Evolutionary conservation across 345 rosid species (phyloP), one percentile per base, ranked within the genome.

Genomic region (Melastoma malabathricum): DNA sequence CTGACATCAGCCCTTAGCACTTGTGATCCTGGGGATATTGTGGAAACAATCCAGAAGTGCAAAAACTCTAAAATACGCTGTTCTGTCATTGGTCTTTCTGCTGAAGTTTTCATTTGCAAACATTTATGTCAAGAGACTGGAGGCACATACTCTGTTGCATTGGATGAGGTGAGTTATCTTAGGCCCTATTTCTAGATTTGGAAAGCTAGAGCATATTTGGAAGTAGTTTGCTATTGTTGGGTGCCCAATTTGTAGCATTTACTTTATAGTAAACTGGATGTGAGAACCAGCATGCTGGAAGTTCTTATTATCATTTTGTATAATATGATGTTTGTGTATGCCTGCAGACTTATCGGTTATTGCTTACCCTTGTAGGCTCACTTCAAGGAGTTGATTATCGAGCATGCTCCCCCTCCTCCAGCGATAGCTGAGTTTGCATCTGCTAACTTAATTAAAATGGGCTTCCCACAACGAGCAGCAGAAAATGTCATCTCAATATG

Each of bases 341-440:
- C 31, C 31, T 27, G 31, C 3, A 6, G 3, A 3, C 20, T 16
- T 56, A 1, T 44, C 15, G n/a, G 43, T 46, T 6, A 71, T 13
- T 55, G 7, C 20, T 56, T 50, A 46, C 56, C 34, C 29, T 15
- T 50, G 59, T 70, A 87, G 96, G 68, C 68, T 34, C 98, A 92
- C 59, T 57, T 92, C 16, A 92, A 87, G 72, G 98, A 80, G 71
- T 60, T 82, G 50, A 58, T 84, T 13, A 39, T 87, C 18, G 95
- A 92, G 73, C 97, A 92, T 68, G 97, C 97, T n/a, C 89, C 86
- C 10, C 93, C 96, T 48, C 95, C 98, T 64, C 96, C 95, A 1
- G 90, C 88, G 34, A 82, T 92, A 72, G 97, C 94, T 48, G 95
- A 92, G 64, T 87, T 74, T 68, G 96, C 95, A 27, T 59, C 74